Base-by-base conservation (phyloP, 2,329 filamentous ascomycete genomes). In the Zopfia rhizophila region DNA sequence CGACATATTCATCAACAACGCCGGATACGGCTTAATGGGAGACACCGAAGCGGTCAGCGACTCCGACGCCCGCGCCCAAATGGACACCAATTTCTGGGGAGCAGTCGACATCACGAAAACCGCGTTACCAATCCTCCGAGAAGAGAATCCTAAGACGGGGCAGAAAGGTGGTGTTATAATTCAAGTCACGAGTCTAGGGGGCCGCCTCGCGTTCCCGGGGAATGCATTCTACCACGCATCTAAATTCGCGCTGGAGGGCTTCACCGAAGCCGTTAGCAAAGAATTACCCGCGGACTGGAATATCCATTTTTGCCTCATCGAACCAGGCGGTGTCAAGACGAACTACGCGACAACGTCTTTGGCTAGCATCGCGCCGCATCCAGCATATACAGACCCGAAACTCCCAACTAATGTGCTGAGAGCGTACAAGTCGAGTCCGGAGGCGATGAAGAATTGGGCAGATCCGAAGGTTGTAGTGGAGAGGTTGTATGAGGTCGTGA, bases 21-120 rank as follows among this genome's bases (percentile, higher is more conserved):
- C 90, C 55, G 62, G 75, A 1, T 60, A 69, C 2, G 42, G 50
- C 1, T 40, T 65, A 5, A 75, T 75, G 22, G 72, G 47, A 6
- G 73, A 39, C 36, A 57, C 23, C 17, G 61, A 70, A 44, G 51
- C 55, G n/a, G 64, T 67, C 3, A 60, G 60, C 4, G 65, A 72
- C 10, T 55, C 58, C n/a, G 63, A 72, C 37, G 53, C 61, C 1
- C 69, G 70, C 14, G 44, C 51, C 1, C 48, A 75, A 28, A 63
- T 79, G 37, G 75, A 78, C 13, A 76, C 74, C 0, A 67, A 75
- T 27, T 78, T 78, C 52, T 78, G 72, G 60, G 75, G 75, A 11
- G 72, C 70, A 5, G 72, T 71, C 0, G 58, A 70, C 11, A 60
- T 78, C 6, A 72, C 75, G 0, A 70, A 64, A 39, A 55, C 58